Percentiles rank a stretch among this genome's conserved stretches.
These are phyloP conservation scores for Thermochaetoides dissita DNA, from an alignment of 2,329 filamentous ascomycete species.

Conservation along the genomic window DNA sequence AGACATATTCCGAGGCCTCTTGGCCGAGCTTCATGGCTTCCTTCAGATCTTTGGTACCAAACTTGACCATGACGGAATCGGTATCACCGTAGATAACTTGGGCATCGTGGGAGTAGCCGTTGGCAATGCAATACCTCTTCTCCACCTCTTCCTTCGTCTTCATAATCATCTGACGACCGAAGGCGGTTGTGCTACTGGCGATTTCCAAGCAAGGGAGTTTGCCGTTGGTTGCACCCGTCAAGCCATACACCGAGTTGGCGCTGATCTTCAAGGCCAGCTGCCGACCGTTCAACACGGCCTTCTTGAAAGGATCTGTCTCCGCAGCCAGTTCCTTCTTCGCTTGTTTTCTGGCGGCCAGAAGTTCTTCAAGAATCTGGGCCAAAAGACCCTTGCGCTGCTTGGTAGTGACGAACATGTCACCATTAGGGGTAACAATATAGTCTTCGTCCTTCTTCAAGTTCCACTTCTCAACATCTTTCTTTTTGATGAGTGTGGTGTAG, in stretches of 20 bases:
- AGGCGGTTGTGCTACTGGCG: conserved; percentile 91
- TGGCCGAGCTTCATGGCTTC: conserved; percentile 93
- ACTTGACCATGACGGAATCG: conserved; percentile 99
- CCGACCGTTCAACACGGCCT: conserved; percentile 92
- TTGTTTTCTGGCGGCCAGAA: conserved; percentile 81
- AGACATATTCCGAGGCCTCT: conserved; percentile 79
- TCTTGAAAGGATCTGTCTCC: conserved; percentile 93
- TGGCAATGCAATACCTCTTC: conserved; percentile 73
- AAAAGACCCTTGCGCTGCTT: conserved; percentile 85
- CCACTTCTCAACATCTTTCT: conserved; percentile 61
- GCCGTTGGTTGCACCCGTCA: conserved; percentile 90
- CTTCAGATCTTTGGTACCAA: conserved; percentile 72
- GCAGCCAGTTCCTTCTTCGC: conserved; percentile 80
- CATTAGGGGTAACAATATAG: conserved; percentile 91
- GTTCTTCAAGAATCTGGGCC: conserved; percentile 88
- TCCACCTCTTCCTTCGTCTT: conserved; percentile 96
- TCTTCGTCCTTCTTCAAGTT: conserved; percentile 75
- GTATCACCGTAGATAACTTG: conserved; percentile 98
- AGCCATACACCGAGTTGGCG: conserved; percentile 93
- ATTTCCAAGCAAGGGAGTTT: conserved; percentile 92
- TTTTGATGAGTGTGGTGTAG: conserved; percentile 85
- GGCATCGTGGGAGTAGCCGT: conserved; percentile 87
- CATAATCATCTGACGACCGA: conserved; percentile 97
- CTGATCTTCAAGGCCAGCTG: conserved; percentile 93
- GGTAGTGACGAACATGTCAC: conserved; percentile 78